Evolutionary conservation across 306 rosid genomes (phyloP).

Genomic region (Fragaria iinumae): DNA sequence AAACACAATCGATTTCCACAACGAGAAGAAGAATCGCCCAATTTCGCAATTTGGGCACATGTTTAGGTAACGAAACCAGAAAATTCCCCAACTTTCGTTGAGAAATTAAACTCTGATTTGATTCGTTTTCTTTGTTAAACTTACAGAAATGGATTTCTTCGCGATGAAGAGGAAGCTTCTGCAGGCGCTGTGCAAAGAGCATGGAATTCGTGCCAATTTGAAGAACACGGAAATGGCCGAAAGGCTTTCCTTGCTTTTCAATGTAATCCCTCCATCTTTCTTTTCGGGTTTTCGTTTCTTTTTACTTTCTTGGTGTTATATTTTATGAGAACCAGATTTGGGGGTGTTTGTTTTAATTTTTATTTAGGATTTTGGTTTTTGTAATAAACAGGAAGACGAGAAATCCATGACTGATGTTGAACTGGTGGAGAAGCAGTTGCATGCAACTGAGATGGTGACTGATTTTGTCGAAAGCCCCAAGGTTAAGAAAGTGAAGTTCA

Average conservation of each 20-base stretch:
- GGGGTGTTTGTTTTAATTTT: neutral
- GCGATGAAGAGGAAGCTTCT: slow-evolving; percentile 47
- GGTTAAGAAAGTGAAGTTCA: slow-evolving; percentile 32
- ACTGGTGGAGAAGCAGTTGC: neutral
- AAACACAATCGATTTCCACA: no score
- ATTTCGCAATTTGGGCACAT: no score
- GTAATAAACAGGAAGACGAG: slow-evolving; percentile 22
- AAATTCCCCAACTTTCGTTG: no score
- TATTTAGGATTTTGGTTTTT: neutral
- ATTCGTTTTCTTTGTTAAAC: no score
- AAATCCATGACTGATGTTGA: neutral
- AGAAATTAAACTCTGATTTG: no score
- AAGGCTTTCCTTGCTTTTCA: slow-evolving; percentile 29
- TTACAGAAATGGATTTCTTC: slow-evolving; percentile 34
- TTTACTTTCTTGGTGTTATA: neutral
- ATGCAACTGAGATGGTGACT: slow-evolving; percentile 11
- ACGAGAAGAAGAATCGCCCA: no score
- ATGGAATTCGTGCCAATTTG: slow-evolving; percentile 50
- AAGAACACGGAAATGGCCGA: slow-evolving; percentile 43
- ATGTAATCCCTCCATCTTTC: slow-evolving; percentile 18
- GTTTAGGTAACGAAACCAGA: no score
- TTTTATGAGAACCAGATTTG: neutral
- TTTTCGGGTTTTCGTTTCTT: neutral
- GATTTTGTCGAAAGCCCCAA: neutral
- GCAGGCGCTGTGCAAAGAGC: slow-evolving; percentile 44